phyloP scores from a whole-genome alignment of 148 eudicot species.

The Rhododendron ovatum region DNA sequence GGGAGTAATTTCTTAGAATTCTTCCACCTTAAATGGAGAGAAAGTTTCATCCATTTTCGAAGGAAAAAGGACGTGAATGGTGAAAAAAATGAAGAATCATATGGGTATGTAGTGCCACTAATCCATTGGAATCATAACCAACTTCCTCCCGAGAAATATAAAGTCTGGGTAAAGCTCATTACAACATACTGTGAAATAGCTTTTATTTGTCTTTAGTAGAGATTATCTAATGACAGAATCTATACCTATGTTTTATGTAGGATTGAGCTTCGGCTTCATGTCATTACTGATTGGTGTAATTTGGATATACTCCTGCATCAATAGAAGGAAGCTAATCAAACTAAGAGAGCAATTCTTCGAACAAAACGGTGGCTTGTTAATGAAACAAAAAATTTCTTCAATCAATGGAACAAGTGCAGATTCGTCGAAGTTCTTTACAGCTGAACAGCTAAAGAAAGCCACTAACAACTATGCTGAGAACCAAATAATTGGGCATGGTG shows the following conservation, averaged over 20 bases:
- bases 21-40: too few species aligned
- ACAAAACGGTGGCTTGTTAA: background rate
- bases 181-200: background rate
- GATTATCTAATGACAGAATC: too few species aligned
- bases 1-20: too few species aligned
- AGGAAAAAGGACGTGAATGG: background rate
- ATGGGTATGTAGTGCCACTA: background rate
- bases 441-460: background rate
- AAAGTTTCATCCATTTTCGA: background rate
- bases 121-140: background rate
- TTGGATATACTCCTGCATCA: too few species aligned
- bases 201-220: background rate
- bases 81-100: background rate
- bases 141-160: background rate
- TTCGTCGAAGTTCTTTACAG: background rate
- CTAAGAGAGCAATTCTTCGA: too few species aligned
- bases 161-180: background rate
- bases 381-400: background rate
- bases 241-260: too few species aligned
- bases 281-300: too few species aligned
- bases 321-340: too few species aligned
- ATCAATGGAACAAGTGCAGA: too few species aligned
- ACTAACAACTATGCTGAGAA: background rate
- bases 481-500: background rate
- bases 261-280: too few species aligned